Evolutionary conservation across 768 basidiomycete species (phyloP).

Genomic region (Calvatia gigantea): DNA sequence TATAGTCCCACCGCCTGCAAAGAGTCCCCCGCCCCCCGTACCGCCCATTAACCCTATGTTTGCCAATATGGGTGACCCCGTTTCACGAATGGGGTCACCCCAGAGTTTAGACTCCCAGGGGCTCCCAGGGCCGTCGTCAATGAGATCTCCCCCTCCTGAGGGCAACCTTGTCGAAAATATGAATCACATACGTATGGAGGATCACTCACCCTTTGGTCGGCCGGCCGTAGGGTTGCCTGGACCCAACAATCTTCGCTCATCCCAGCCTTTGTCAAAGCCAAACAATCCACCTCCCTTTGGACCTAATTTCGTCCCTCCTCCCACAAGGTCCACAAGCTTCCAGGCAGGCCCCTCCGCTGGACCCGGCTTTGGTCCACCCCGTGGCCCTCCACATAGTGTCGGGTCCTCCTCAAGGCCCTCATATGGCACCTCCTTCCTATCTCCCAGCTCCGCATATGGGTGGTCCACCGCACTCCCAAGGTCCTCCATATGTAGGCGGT

Average conservation of each 20-base stretch:
- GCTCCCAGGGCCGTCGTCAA: constrained; percentile 10
- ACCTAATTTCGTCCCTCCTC: constrained; percentile 34
- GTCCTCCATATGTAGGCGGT: background rate
- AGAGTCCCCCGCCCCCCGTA: constrained; percentile 66
- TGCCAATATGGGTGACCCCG: constrained; percentile 4
- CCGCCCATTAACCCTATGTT: constrained; percentile 40
- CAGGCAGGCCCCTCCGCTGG: constrained; percentile 23
- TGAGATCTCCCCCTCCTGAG: constrained; percentile 9
- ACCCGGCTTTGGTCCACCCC: constrained; percentile 20
- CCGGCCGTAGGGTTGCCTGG: constrained; percentile 12
- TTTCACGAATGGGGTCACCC: constrained; percentile 8
- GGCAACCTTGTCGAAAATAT: constrained; percentile 7
- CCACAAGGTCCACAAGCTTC: constrained; percentile 34
- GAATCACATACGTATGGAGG: constrained; percentile 11
- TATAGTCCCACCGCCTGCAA: constrained; percentile 54
- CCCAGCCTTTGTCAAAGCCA: constrained; percentile 29
- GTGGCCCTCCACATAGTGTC: constrained; percentile 14
- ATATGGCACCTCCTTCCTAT: background rate
- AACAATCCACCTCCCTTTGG: constrained; percentile 26
- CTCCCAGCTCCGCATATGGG: background rate
- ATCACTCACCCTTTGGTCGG: background rate
- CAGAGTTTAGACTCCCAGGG: constrained; percentile 13
- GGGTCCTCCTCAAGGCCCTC: background rate
- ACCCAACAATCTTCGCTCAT: constrained; percentile 18
- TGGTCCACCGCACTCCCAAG: background rate